These are phyloP conservation scores for Agaricus subrufescens DNA, from an alignment of 768 basidiomycete genomes.

Conservation along the genomic window DNA sequence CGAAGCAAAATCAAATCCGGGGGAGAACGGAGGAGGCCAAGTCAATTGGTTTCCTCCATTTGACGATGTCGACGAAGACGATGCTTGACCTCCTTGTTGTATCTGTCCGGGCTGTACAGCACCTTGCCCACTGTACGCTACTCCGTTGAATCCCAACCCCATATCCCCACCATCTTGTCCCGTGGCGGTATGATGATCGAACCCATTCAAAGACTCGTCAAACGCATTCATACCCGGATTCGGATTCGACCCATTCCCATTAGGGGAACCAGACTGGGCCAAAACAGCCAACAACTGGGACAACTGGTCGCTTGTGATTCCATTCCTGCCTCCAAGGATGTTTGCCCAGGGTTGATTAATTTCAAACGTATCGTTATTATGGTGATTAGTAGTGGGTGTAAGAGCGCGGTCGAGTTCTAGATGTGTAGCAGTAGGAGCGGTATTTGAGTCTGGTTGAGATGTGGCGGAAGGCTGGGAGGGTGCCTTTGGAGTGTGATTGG, in stretches of 20 bases:
- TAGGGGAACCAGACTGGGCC: slow-evolving; percentile 20
- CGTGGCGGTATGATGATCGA: no score
- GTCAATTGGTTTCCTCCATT: slow-evolving; percentile 21
- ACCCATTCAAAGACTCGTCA: no score
- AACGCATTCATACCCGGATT: no score
- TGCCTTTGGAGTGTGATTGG: background rate
- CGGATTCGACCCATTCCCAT: no score
- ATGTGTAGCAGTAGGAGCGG: slow-evolving; percentile 1
- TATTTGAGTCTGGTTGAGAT: background rate
- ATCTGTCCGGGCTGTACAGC: no score
- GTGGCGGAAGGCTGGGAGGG: background rate
- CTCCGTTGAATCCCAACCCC: background rate
- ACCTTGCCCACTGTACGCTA: background rate
- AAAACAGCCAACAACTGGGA: slow-evolving; percentile 49
- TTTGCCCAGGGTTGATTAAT: slow-evolving; percentile 24
- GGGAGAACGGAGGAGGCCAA: slow-evolving; percentile 22
- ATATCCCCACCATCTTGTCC: slow-evolving; percentile 15
- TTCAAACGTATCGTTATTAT: slow-evolving; percentile 36
- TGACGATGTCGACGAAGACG: no score
- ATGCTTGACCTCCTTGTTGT: no score
- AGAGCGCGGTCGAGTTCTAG: slow-evolving; percentile 17
- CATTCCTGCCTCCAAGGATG: slow-evolving; percentile 6
- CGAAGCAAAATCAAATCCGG: background rate
- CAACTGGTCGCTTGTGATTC: slow-evolving; percentile 42
- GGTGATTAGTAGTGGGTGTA: slow-evolving; percentile 18